Base-by-base conservation (phyloP, 208 protist genomes). In the Tritrichomonas musculus region DNA sequence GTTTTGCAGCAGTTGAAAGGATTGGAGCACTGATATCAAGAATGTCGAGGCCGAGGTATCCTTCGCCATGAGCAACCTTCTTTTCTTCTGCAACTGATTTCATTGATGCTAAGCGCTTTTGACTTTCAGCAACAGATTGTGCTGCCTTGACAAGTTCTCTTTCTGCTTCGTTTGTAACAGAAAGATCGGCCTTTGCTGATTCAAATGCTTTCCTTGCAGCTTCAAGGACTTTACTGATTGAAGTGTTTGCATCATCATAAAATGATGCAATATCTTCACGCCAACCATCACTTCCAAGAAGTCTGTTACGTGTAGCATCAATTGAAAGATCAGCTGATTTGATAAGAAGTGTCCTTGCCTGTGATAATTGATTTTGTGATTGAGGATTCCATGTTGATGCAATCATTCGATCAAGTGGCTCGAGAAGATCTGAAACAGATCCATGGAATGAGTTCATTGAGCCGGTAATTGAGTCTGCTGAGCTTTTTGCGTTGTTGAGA, bases 21-120 rank as follows among this genome's bases (percentile, higher is more conserved):
- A 88, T 88, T 88, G 77, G 77, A 39, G 77, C 77, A 88, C 41
- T 53, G 27, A 88, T 36, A 41, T 88, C 77, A 47, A 88, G 53
- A 33, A 88, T 88, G n/a, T 88, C 77, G 17, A 25, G 13, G 39
- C 77, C 77, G 20, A 88, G 25, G 47, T 88, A 88, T 20, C 11
- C 22, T 17, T 44, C 77, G 39, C 77, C 77, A 39, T 2, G 13
- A n/a, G 44, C 5, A 88, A 88, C 27, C 30, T 57, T 88, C 77
- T 88, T 44, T 44, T 88, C 77, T 39, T 53, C 47, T 22, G 77
- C 77, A 13, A 33, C 13, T 2, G 77, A 57, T 36, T 57, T 88
- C 41, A 88, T 44, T 57, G 77, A 88, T 22, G 57, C 33, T 13
- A 88, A 30, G 4, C 77, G 5, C 20, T 49, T 11, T 36, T 57